Evolutionary conservation across 2,329 filamentous ascomycete species (phyloP).

Genomic region (Colletotrichum graminicola): DNA sequence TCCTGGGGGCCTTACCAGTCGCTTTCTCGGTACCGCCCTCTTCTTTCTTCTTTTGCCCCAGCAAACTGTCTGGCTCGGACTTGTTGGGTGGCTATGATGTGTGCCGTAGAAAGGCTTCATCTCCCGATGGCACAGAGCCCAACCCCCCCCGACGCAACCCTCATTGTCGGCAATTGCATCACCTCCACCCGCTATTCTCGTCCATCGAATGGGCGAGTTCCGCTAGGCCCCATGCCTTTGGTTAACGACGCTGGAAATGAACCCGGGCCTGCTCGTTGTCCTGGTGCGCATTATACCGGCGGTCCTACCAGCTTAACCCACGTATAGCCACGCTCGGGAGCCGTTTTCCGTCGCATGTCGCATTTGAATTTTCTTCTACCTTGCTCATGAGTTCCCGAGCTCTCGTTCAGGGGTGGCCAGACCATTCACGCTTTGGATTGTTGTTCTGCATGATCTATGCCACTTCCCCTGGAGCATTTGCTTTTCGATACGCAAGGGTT

Average conservation of each 20-base stretch:
- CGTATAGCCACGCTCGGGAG: background rate
- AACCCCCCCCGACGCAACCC: background rate
- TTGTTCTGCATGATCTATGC: background rate
- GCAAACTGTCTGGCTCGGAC: constrained; percentile 17
- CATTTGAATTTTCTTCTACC: background rate
- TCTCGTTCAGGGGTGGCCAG: background rate
- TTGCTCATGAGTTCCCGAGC: background rate
- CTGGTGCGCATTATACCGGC: background rate
- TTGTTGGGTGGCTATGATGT: background rate
- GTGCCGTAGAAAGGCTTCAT: background rate
- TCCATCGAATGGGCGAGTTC: background rate
- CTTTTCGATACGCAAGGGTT: background rate
- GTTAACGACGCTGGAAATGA: background rate
- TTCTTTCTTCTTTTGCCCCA: background rate
- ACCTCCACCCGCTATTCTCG: background rate
- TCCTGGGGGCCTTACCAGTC: background rate
- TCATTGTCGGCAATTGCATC: background rate
- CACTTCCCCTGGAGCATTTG: background rate
- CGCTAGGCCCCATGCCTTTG: background rate
- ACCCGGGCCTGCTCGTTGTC: background rate
- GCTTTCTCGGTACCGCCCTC: background rate
- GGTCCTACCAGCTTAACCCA: background rate
- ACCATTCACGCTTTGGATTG: background rate
- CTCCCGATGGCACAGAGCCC: background rate
- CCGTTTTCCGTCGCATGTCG: background rate